phyloP scores from a whole-genome alignment of 768 basidiomycete species.

The Tulasnella sp. region DNA sequence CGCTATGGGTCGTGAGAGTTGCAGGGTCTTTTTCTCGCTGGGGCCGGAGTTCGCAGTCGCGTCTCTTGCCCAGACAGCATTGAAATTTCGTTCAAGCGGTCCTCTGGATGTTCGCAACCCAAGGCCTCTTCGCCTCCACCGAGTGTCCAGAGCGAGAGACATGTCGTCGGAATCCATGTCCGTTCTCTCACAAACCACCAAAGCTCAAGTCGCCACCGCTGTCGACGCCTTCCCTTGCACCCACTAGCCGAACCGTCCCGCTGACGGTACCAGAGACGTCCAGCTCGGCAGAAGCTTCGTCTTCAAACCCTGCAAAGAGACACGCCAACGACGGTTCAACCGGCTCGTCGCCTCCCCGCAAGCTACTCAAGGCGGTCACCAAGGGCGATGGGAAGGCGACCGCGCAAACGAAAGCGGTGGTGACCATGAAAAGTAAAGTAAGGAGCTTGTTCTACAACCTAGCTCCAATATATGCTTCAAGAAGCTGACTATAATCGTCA shows the following conservation, averaged over 20 bases:
- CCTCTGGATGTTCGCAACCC: constrained; percentile 7
- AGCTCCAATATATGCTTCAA: neutral
- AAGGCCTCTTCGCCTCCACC: constrained; percentile 7
- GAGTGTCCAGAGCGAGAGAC: constrained; percentile 17
- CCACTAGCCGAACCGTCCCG: neutral
- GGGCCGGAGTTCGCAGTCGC: neutral
- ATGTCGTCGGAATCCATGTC: constrained; percentile 20
- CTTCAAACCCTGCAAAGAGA: neutral
- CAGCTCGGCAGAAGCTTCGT: neutral
- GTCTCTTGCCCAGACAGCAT: neutral
- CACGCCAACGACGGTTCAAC: neutral
- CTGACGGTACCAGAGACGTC: neutral
- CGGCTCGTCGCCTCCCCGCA: constrained; percentile 5
- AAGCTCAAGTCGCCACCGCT: neutral
- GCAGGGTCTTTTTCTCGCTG: neutral
- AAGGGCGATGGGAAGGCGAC: neutral
- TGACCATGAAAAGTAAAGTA: neutral
- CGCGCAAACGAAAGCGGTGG: neutral
- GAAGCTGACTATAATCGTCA: neutral
- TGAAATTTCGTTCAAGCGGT: neutral
- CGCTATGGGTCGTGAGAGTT: neutral
- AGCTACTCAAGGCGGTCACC: constrained; percentile 6
- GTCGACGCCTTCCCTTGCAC: neutral
- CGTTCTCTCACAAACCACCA: constrained; percentile 20
- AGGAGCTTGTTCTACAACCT: neutral